phyloP scores from a whole-genome alignment of 2,329 filamentous ascomycete genomes.

The Diaporthe helianthi region DNA sequence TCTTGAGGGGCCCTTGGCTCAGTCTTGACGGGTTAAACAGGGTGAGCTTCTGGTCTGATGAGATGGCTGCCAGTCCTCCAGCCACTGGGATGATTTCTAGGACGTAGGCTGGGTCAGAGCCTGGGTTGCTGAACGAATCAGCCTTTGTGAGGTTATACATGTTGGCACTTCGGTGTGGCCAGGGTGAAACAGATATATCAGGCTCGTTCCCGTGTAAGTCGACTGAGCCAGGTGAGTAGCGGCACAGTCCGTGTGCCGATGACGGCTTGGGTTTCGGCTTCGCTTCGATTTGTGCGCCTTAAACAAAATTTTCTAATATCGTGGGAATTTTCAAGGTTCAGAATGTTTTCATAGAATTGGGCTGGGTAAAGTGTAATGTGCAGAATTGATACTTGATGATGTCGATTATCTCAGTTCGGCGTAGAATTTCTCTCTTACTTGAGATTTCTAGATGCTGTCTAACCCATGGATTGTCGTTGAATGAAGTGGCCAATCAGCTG shows the following conservation, averaged over 20 bases:
- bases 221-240: background rate
- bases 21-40: slow-evolving; percentile 68
- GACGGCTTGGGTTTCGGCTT: background rate
- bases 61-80: slow-evolving; percentile 62
- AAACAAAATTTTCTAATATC: no score
- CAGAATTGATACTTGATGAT: background rate
- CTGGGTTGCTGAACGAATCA: slow-evolving; percentile 49
- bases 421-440: slow-evolving; percentile 8
- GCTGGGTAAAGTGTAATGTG: no score
- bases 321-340: accelerated
- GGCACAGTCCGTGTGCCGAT: background rate
- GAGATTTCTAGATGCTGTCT: background rate
- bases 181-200: background rate
- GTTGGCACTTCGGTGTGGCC: background rate
- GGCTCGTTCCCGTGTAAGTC: slow-evolving; percentile 11
- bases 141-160: slow-evolving; percentile 53
- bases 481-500: slow-evolving; percentile 23
- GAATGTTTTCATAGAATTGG: background rate
- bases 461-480: background rate
- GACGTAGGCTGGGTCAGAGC: slow-evolving; percentile 59
- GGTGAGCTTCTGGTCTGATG: slow-evolving; percentile 71
- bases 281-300: background rate
- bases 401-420: background rate
- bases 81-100: slow-evolving; percentile 61
- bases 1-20: slow-evolving; percentile 55